These are phyloP conservation scores for Russula lepida DNA, from an alignment of 768 basidiomycete species.

Conservation along the genomic window DNA sequence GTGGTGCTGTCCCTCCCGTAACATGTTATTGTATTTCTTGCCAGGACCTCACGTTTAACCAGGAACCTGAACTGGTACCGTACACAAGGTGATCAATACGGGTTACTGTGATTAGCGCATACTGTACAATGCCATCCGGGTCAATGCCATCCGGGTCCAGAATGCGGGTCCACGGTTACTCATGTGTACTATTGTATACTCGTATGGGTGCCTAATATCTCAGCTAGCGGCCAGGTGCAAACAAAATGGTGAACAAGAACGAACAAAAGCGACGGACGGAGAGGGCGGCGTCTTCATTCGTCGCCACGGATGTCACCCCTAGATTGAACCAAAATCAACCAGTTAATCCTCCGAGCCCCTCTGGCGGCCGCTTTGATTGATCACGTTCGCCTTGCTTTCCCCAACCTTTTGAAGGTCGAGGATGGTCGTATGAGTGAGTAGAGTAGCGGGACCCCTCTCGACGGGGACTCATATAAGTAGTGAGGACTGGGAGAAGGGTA, in stretches of 20 bases:
- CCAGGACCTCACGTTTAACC: not conserved
- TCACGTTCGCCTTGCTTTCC: not conserved
- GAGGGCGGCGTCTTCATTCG: not conserved
- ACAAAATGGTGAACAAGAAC: conserved; percentile 1
- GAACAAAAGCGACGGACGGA: not conserved
- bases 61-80: not conserved
- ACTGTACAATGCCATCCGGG: no score
- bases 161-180: not conserved
- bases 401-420: not conserved
- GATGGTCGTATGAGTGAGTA: not conserved
- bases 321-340: not conserved
- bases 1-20: not conserved
- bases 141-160: not conserved
- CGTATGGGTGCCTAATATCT: not conserved
- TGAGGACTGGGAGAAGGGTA: not conserved
- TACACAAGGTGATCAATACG: not conserved
- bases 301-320: not conserved
- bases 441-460: not conserved
- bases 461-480: not conserved
- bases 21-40: not conserved
- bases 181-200: not conserved
- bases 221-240: not conserved
- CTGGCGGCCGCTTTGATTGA: not conserved
- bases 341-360: not conserved
- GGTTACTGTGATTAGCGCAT: not conserved